Base-by-base conservation (phyloP, 2,329 filamentous ascomycete species). In the Alternaria sp. region DNA sequence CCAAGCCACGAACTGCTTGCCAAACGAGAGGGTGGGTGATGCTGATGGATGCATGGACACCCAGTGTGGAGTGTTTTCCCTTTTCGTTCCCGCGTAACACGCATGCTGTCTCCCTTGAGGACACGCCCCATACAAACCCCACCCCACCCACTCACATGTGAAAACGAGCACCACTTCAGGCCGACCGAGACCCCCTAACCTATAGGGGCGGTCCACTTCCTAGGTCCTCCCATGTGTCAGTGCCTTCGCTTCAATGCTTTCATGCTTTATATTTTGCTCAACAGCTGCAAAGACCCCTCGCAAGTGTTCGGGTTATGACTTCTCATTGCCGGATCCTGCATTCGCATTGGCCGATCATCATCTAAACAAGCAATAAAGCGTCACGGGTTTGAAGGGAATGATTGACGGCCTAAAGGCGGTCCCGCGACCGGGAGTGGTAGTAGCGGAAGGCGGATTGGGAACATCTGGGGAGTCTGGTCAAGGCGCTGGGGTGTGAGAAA, bases 31-130 rank as follows among this genome's bases (percentile, higher is more conserved):
- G 31, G 31, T n/a, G 44, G 31, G 44, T 7, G 31, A 36, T 36
- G 31, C 5, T 14, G 10, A 40, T 24, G 14, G 11, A 6, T 40
- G 21, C 21, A 40, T 41, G 42, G 28, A 49, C 49, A 17, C 49
- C 26, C 14, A 36, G 9, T 36, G 55, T 58, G 55, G 54, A 49
- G 55, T 17, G 28, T 5, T 11, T 29, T 29, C 54, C 44, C 49
- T 53, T 57, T 46, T 57, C 55, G 37, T 21, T 49, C 37, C 29
- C 44, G 51, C 48, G n/a, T 53, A 45, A 40, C 51, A 42, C 39
- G 36, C 37, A 37, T 14, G 37, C 44, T 29, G 44, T 48, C 44
- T 26, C 29, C 29, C 21, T 48, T 48, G 29, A 11, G 31, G 33
- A n/a, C 31, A 23, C 34, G 44, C 26, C 29, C 44, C 44, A 31